Evolutionary conservation across 148 eudicot species (phyloP).

Genomic region (Pouteria glomerata): DNA sequence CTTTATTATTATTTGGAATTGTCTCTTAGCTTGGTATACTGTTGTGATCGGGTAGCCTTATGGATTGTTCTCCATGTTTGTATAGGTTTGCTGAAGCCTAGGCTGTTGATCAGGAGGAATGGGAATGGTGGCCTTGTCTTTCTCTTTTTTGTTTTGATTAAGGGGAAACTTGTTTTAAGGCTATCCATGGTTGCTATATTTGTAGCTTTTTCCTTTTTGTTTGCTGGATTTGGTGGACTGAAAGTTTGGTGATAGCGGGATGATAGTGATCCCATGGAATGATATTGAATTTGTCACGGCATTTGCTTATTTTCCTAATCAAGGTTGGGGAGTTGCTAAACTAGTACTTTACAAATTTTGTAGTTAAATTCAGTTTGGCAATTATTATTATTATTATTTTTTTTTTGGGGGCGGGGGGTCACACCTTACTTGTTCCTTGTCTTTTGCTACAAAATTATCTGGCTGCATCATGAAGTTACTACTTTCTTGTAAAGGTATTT

Average conservation of each 20-base stretch:
- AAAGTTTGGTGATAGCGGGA: conserved; percentile 5
- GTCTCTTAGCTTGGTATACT: not conserved
- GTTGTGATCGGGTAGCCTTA: not conserved
- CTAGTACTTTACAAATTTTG: not conserved
- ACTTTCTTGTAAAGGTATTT: too few species aligned
- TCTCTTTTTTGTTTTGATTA: not conserved
- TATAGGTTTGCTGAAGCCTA: conserved; percentile 65
- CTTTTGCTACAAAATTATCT: too few species aligned
- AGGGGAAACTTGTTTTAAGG: not conserved
- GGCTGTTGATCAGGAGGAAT: conserved; percentile 11
- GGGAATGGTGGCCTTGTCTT: not conserved
- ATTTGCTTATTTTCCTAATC: too few species aligned
- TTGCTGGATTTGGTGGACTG: not conserved
- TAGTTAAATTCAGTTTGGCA: not conserved
- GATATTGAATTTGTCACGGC: not conserved
- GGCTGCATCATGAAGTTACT: too few species aligned
- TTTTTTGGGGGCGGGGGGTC: too few species aligned
- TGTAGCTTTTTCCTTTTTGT: not conserved
- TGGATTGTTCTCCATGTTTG: not conserved
- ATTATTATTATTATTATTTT: too few species aligned
- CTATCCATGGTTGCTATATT: not conserved
- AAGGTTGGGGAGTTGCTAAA: too few species aligned
- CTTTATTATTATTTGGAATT: not conserved
- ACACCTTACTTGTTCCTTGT: too few species aligned
- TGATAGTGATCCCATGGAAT: not conserved